phyloP scores from a whole-genome alignment of 1,139 yeast genomes.

The Geotrichum restrictum region DNA sequence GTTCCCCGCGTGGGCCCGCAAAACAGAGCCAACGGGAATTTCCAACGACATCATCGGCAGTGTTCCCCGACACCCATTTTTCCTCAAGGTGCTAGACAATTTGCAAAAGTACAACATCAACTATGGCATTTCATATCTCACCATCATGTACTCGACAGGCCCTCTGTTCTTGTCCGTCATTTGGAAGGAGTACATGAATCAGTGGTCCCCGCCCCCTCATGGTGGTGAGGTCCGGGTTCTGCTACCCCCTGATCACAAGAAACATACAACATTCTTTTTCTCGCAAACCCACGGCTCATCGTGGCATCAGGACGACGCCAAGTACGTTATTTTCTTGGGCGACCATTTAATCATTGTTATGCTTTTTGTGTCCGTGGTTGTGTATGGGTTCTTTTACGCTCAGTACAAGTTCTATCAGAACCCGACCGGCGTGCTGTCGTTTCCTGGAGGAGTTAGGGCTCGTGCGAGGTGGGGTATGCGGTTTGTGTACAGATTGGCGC shows the following conservation, averaged over 20 bases:
- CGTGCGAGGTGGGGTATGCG: background rate
- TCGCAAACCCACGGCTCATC: slow-evolving; percentile 73
- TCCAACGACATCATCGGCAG: slow-evolving; percentile 93
- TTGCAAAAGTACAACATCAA: slow-evolving; percentile 49
- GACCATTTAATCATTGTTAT: slow-evolving; percentile 68
- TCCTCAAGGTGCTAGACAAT: slow-evolving; percentile 61
- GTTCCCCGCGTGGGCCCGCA: slow-evolving; percentile 80
- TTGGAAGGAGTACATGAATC: slow-evolving; percentile 77
- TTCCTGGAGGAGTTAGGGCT: background rate
- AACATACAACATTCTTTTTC: slow-evolving; percentile 46
- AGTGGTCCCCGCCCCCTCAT: slow-evolving; percentile 14
- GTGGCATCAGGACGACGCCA: slow-evolving; percentile 86
- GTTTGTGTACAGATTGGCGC: background rate
- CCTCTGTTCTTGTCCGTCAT: slow-evolving; percentile 81
- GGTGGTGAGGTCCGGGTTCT: slow-evolving; percentile 48
- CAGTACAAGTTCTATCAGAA: slow-evolving; percentile 56
- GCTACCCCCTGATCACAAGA: slow-evolving; percentile 57
- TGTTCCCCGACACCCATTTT: slow-evolving; percentile 82
- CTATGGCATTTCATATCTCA: slow-evolving; percentile 64
- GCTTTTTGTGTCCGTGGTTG: slow-evolving; percentile 60
- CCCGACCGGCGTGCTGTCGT: background rate
- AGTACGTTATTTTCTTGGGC: slow-evolving; percentile 64
- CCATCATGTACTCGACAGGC: slow-evolving; percentile 92
- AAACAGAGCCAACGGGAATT: slow-evolving; percentile 84
- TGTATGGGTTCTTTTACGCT: slow-evolving; percentile 50